phyloP scores from a whole-genome alignment of 352 stramenopile species.

The Pythium catenulatum region DNA sequence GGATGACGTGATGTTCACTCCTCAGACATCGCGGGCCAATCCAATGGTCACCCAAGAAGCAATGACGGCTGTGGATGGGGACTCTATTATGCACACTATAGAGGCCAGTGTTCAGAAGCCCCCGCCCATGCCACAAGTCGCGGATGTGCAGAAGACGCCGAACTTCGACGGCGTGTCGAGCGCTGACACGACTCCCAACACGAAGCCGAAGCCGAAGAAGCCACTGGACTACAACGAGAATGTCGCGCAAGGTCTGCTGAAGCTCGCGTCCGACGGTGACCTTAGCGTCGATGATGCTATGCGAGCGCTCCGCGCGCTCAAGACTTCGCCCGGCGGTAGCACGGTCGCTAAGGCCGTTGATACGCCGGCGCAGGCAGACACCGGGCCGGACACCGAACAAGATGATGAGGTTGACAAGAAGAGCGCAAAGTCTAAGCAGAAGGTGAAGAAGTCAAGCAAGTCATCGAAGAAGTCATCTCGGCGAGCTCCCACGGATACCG shows the following conservation, averaged over 20 bases:
- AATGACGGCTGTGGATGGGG: not conserved
- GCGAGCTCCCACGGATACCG: too few relatives aligned
- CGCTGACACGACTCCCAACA: not conserved
- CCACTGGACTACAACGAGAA: not conserved
- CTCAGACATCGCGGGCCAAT: not conserved
- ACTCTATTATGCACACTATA: not conserved
- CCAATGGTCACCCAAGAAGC: not conserved
- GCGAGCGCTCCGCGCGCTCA: not conserved
- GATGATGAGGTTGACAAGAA: too few relatives aligned
- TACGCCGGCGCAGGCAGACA: too few relatives aligned
- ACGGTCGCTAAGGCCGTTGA: too few relatives aligned
- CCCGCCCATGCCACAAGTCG: not conserved
- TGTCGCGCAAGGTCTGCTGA: not conserved
- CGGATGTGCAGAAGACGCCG: not conserved
- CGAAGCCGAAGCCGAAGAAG: conserved; percentile 3
- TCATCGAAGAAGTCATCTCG: too few relatives aligned
- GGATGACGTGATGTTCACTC: conserved; percentile 1
- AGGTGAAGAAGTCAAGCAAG: too few relatives aligned
- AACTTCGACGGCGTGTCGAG: not conserved
- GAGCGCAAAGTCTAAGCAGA: too few relatives aligned
- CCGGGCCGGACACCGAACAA: too few relatives aligned
- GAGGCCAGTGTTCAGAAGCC: not conserved
- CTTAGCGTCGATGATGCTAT: not conserved
- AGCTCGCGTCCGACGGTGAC: not conserved
- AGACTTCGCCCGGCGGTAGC: too few relatives aligned